Conservation (phyloP, 352 stramenopile species). For the Saprolegnia diclina region DNA sequence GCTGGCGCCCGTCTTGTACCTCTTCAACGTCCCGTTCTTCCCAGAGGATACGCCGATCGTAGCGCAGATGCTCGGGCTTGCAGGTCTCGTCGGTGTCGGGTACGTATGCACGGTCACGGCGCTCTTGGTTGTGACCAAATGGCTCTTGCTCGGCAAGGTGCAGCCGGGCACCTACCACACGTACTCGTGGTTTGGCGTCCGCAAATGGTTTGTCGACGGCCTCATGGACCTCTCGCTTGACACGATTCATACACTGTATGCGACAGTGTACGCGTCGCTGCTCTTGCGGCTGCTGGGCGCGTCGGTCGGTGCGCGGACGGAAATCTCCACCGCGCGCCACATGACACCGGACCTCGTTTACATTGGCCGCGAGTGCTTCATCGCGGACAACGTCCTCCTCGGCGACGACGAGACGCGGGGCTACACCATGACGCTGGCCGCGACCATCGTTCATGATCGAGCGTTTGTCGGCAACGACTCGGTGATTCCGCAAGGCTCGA, state of each 20-base stretch:
- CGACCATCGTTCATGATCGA: background rate
- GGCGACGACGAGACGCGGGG: constrained; percentile 1
- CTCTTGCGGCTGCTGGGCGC: constrained; percentile 12
- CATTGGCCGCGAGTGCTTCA: constrained; percentile 3
- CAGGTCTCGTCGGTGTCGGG: background rate
- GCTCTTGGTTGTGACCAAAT: background rate
- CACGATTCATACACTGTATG: constrained; percentile 16
- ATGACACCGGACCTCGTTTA: background rate
- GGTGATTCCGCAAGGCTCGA: background rate
- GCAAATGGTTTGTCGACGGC: constrained; percentile 18
- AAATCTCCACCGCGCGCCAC: constrained; percentile 11
- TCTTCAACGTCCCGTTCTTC: background rate
- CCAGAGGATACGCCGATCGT: background rate
- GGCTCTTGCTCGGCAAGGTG: background rate
- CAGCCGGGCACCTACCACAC: background rate
- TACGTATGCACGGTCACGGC: background rate
- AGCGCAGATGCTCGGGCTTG: background rate
- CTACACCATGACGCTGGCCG: background rate
- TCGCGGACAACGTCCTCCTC: constrained; percentile 16
- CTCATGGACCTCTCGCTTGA: constrained; percentile 8
- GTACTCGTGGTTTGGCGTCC: constrained; percentile 7
- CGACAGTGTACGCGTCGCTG: constrained; percentile 1
- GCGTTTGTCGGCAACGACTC: background rate
- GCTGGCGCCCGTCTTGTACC: background rate
- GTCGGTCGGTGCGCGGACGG: constrained; percentile 1